Percentiles rank a stretch among this genome's conserved stretches.
Evolutionary conservation across 768 basidiomycete species (phyloP).

Genomic region (Mycena rosella): DNA sequence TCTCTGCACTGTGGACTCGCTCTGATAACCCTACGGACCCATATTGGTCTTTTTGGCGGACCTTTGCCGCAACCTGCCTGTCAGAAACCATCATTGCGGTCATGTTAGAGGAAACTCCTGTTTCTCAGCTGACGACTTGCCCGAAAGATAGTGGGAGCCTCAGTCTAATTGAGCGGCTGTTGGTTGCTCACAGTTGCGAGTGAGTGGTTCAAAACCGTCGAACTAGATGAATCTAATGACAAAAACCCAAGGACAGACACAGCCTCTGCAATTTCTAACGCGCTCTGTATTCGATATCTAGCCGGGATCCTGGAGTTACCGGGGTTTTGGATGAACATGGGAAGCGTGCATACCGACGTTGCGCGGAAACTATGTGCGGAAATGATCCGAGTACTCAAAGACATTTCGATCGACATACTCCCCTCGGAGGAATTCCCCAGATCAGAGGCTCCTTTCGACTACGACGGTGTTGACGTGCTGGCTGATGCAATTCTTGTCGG

Average conservation of each 20-base stretch:
- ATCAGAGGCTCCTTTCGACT: slow-evolving; percentile 8
- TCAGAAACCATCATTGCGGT: not conserved
- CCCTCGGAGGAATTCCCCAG: too few species aligned
- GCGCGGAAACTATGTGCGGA: not conserved
- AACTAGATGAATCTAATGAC: too few species aligned
- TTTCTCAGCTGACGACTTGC: not conserved
- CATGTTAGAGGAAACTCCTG: not conserved
- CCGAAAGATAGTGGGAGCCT: not conserved
- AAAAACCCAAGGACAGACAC: too few species aligned
- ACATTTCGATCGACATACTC: not conserved
- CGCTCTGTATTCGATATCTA: slow-evolving; percentile 12
- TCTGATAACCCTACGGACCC: not conserved
- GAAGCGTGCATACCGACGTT: slow-evolving; percentile 3
- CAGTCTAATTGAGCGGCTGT: not conserved
- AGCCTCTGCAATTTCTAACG: too few species aligned
- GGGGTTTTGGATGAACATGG: slow-evolving; percentile 3
- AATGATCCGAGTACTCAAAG: not conserved
- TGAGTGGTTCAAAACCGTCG: too few species aligned
- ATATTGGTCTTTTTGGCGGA: slow-evolving; percentile 1
- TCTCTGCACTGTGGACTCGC: not conserved
- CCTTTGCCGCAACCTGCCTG: slow-evolving; percentile 9
- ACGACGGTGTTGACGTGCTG: not conserved
- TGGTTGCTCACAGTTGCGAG: not conserved
- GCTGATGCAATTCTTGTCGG: not conserved
- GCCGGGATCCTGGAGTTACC: slow-evolving; percentile 1